Percentiles rank a stretch among this genome's conserved stretches.
Evolutionary conservation across 306 rosid species (phyloP).

Genomic region (Rubus parviflorus): DNA sequence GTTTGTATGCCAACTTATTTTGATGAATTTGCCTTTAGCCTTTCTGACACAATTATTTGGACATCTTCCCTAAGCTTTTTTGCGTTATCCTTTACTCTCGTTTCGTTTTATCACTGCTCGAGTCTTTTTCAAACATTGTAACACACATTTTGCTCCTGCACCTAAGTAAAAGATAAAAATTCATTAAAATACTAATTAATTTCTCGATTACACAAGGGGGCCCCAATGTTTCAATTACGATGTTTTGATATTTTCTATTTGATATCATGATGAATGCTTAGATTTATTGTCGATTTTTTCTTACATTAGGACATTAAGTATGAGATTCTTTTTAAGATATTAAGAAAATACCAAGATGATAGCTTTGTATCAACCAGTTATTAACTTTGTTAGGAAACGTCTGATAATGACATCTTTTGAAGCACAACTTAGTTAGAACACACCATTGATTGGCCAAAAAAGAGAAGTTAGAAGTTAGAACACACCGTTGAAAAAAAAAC

Average conservation of each 20-base stretch:
- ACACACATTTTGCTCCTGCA: no score
- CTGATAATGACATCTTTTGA: not conserved
- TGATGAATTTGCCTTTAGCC: not conserved
- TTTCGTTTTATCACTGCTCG: no score
- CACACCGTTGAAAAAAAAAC: not conserved
- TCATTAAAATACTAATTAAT: no score
- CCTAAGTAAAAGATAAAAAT: no score
- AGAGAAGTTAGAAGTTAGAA: not conserved
- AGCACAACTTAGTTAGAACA: not conserved
- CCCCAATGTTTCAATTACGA: not conserved
- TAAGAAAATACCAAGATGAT: not conserved
- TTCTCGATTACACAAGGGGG: not conserved
- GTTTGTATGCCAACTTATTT: not conserved
- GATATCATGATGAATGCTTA: not conserved
- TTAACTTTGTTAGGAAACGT: not conserved
- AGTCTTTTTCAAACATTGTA: no score
- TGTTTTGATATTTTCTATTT: not conserved
- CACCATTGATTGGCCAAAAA: not conserved
- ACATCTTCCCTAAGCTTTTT: not conserved
- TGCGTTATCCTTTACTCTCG: no score
- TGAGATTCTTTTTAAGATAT: no score
- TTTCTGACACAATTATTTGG: not conserved
- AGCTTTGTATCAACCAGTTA: not conserved
- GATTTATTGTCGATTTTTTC: not conserved
- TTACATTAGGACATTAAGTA: not conserved